phyloP scores from a whole-genome alignment of 495 filamentous ascomycete species.

The Echria macrotheca region DNA sequence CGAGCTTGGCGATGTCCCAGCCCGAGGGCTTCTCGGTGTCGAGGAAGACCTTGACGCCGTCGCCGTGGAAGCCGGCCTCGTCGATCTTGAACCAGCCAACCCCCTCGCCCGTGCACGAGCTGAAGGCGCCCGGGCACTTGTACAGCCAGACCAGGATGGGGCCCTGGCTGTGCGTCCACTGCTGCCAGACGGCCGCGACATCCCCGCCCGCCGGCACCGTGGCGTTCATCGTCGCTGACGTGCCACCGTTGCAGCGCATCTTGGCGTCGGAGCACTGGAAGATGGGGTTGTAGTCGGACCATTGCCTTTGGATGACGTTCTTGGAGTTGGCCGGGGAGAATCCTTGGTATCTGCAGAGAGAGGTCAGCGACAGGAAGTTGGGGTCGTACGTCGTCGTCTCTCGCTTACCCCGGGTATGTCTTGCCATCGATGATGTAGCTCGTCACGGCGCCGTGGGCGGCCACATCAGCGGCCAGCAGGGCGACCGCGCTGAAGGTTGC shows the following conservation, averaged over 20 bases:
- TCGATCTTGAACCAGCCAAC: conserved; percentile 58
- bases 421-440: conserved; percentile 51
- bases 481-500: conserved; percentile 17
- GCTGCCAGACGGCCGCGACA: conserved; percentile 47
- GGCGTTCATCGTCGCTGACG: conserved; percentile 38
- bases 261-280: conserved; percentile 32
- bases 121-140: conserved; percentile 44
- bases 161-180: conserved; percentile 55
- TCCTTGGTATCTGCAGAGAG: conserved; percentile 46
- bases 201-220: conserved; percentile 40
- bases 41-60: conserved; percentile 27
- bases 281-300: conserved; percentile 51
- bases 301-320: conserved; percentile 51
- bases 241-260: conserved; percentile 54
- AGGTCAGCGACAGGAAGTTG: conserved; percentile 21
- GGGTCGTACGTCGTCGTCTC: background rate
- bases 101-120: conserved; percentile 39
- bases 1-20: conserved; percentile 32
- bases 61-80: conserved; percentile 43
- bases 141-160: conserved; percentile 54
- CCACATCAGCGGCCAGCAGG: conserved; percentile 31
- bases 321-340: conserved; percentile 42
- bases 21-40: conserved; percentile 25
- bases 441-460: conserved; percentile 53
- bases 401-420: conserved; percentile 40